Evolutionary conservation across 805 yeast species (phyloP).

Genomic region (Nakazawaea ambrosiae): DNA sequence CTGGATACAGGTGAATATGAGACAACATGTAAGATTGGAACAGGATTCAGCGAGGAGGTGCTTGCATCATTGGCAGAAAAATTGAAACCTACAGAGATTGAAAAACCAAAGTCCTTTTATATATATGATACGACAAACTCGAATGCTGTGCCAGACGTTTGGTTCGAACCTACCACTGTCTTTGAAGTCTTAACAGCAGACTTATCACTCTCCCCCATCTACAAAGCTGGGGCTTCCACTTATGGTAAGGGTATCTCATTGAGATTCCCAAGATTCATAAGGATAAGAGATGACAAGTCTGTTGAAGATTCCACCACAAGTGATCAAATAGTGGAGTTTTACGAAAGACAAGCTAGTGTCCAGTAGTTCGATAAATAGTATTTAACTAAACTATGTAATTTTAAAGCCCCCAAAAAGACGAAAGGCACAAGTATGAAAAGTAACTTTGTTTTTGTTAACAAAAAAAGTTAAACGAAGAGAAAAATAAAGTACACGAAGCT

Average conservation of each 20-base stretch:
- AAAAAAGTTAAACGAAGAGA: too few relatives aligned
- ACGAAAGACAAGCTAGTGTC: slow-evolving; percentile 56
- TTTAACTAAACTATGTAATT: not conserved
- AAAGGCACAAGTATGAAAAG: not conserved
- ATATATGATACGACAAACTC: slow-evolving; percentile 54
- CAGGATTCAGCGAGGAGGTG: slow-evolving; percentile 89
- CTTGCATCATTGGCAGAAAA: slow-evolving; percentile 51
- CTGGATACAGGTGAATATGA: slow-evolving; percentile 89
- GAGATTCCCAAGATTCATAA: slow-evolving; percentile 80
- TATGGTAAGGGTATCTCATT: slow-evolving; percentile 81
- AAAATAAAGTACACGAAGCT: too few relatives aligned
- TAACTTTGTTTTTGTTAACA: not conserved
- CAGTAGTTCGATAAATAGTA: not conserved
- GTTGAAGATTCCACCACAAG: slow-evolving; percentile 84
- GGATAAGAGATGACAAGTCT: slow-evolving; percentile 80
- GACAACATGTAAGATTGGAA: slow-evolving; percentile 94
- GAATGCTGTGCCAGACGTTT: slow-evolving; percentile 79
- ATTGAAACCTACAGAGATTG: slow-evolving; percentile 61
- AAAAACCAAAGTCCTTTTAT: slow-evolving; percentile 58
- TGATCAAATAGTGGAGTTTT: slow-evolving; percentile 78
- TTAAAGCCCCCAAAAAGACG: not conserved
- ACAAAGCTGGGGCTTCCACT: slow-evolving; percentile 72
- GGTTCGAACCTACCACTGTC: slow-evolving; percentile 83
- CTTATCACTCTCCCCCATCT: slow-evolving; percentile 79
- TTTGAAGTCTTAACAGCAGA: slow-evolving; percentile 93